A percentile compares a stretch with the other conserved stretches of the same genome.
These are phyloP conservation scores for Paraphoma chrysanthemicola DNA, from an alignment of 2,329 filamentous ascomycete species.

Conservation along the genomic window DNA sequence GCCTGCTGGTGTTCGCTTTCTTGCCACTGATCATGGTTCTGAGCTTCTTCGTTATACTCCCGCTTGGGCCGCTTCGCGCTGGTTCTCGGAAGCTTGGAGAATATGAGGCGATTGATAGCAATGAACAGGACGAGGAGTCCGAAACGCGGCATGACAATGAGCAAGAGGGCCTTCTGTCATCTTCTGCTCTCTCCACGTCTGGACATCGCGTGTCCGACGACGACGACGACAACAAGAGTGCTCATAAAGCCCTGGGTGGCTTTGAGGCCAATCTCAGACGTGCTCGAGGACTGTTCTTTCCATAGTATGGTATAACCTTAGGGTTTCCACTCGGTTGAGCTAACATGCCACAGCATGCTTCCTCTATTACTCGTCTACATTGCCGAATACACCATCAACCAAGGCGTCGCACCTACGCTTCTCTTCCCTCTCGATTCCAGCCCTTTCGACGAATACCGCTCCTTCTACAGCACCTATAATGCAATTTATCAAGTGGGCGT, in stretches of 20 bases:
- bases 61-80: conserved; percentile 68
- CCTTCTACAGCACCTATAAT: conserved; percentile 93
- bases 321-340: background rate
- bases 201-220: conserved; percentile 31
- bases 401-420: conserved; percentile 87
- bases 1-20: conserved; percentile 78
- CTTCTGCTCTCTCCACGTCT: conserved; percentile 41
- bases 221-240: conserved; percentile 16
- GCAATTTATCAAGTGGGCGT: conserved; percentile 95
- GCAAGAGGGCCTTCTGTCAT: conserved; percentile 45
- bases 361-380: conserved; percentile 92
- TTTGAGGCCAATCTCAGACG: conserved; percentile 67
- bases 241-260: conserved; percentile 26
- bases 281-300: conserved; percentile 73
- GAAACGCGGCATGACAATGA: conserved; percentile 24
- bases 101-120: conserved; percentile 62
- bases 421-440: conserved; percentile 80
- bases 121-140: conserved; percentile 37
- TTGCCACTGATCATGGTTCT: conserved; percentile 82
- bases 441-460: conserved; percentile 81
- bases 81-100: conserved; percentile 51
- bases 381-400: conserved; percentile 97
- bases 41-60: conserved; percentile 85
- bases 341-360: conserved; percentile 68
- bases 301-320: conserved; percentile 59